These are phyloP conservation scores for Tulasnella sp. DNA, from an alignment of 768 basidiomycete species.

Conservation along the genomic window DNA sequence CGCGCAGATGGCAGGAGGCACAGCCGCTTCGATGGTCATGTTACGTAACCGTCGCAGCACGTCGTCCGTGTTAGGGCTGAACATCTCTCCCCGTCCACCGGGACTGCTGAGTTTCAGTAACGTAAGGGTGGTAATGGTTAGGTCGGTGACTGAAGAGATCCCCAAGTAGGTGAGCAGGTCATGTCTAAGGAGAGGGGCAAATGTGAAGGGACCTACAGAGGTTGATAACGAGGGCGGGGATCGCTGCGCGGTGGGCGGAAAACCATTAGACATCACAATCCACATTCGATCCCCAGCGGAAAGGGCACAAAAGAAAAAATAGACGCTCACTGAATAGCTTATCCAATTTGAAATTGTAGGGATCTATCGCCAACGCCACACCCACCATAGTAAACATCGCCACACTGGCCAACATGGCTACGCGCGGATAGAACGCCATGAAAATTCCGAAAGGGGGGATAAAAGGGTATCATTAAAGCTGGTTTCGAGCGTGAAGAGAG, in stretches of 20 bases:
- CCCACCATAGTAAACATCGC: not conserved
- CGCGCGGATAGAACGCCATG: not conserved
- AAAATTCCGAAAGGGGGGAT: not conserved
- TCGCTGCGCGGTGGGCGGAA: not conserved
- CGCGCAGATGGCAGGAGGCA: not conserved
- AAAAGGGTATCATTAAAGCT: not conserved
- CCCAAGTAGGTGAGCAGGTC: not conserved
- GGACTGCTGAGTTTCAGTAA: not conserved
- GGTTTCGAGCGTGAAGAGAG: not conserved
- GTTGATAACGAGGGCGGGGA: constrained; percentile 1
- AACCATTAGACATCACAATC: not conserved
- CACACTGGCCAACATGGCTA: not conserved
- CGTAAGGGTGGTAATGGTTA: not conserved
- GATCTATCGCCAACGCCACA: not conserved
- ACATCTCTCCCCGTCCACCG: not conserved
- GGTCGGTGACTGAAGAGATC: not conserved
- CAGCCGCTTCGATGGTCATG: not conserved
- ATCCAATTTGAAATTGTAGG: not conserved
- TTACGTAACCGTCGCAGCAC: not conserved
- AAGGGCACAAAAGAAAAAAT: not conserved
- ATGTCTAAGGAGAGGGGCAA: not conserved
- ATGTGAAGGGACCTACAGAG: not conserved
- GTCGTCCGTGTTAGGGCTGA: not conserved
- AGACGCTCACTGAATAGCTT: not conserved
- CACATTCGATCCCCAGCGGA: not conserved